These are phyloP conservation scores for Arthrobotrys sphaeroides DNA, from an alignment of 2,329 filamentous ascomycete species.

Conservation along the genomic window DNA sequence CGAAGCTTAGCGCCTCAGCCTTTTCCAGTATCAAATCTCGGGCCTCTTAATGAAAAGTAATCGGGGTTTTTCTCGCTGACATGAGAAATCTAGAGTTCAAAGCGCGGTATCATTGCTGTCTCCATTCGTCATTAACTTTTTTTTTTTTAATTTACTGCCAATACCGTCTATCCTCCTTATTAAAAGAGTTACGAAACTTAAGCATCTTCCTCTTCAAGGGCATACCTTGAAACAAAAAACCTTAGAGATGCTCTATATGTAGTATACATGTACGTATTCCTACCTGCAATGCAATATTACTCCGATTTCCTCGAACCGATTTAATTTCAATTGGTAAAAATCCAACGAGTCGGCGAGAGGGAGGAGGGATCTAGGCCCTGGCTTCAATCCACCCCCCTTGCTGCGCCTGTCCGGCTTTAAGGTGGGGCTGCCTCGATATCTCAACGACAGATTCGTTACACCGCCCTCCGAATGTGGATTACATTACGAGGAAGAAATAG, in stretches of 20 bases:
- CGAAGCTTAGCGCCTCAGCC: conserved; percentile 6
- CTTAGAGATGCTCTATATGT: neutral
- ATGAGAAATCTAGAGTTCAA: neutral
- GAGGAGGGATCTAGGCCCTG: conserved; percentile 35
- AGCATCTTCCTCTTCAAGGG: conserved; percentile 16
- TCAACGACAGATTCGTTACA: conserved; percentile 26
- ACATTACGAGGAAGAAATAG: conserved; percentile 25
- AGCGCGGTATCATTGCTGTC: neutral
- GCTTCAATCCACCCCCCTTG: conserved; percentile 16
- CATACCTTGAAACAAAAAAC: conserved; percentile 18
- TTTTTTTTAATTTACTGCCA: neutral
- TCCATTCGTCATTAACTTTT: conserved; percentile 16
- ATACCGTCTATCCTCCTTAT: conserved; percentile 1
- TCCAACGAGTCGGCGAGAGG: conserved; percentile 24
- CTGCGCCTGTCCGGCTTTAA: conserved; percentile 14
- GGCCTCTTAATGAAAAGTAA: neutral
- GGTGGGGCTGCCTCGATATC: conserved; percentile 33
- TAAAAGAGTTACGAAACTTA: conserved; percentile 17
- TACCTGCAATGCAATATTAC: conserved; percentile 17
- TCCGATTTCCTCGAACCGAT: conserved; percentile 27
- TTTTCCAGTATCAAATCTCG: conserved; percentile 7
- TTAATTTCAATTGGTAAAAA: conserved; percentile 38
- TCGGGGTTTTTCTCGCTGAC: neutral
- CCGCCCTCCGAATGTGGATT: conserved; percentile 32
- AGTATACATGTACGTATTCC: neutral